phyloP scores from a whole-genome alignment of 2,329 filamentous ascomycete species.

The Akanthomyces dipterigenus region DNA sequence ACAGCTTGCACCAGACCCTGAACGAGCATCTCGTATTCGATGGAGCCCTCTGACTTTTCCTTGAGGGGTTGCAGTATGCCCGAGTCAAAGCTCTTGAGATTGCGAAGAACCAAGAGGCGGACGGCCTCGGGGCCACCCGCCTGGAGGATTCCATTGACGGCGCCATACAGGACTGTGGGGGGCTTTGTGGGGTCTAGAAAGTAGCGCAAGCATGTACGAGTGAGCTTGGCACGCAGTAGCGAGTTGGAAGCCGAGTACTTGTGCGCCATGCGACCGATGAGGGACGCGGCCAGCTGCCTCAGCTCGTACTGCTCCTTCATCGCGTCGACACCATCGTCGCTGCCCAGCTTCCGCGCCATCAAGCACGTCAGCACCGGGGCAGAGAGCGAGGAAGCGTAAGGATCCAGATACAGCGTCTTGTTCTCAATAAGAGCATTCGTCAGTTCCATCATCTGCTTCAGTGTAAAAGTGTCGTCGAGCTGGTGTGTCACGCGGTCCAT shows the following conservation, averaged over 20 bases:
- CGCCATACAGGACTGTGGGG: constrained; percentile 80
- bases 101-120: constrained; percentile 48
- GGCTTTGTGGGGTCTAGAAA: constrained; percentile 84
- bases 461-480: constrained; percentile 80
- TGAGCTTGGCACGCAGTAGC: constrained; percentile 79
- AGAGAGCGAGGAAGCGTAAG: constrained; percentile 60
- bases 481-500: constrained; percentile 93
- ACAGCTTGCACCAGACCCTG: constrained; percentile 50
- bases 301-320: constrained; percentile 66
- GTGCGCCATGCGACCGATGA: constrained; percentile 70
- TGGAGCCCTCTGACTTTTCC: constrained; percentile 41
- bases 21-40: constrained; percentile 50
- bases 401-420: constrained; percentile 63
- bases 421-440: constrained; percentile 80
- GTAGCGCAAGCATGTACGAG: constrained; percentile 85
- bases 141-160: constrained; percentile 70
- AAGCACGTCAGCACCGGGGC: constrained; percentile 89
- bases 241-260: constrained; percentile 78
- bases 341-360: constrained; percentile 68
- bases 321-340: constrained; percentile 43
- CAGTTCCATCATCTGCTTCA: constrained; percentile 89
- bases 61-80: constrained; percentile 47
- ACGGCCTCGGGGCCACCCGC: constrained; percentile 63
- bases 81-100: constrained; percentile 47
- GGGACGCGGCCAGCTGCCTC: constrained; percentile 74